Base-by-base conservation (phyloP, 371 early-diverging fungal genomes). In the Mucor lusitanicus region DNA sequence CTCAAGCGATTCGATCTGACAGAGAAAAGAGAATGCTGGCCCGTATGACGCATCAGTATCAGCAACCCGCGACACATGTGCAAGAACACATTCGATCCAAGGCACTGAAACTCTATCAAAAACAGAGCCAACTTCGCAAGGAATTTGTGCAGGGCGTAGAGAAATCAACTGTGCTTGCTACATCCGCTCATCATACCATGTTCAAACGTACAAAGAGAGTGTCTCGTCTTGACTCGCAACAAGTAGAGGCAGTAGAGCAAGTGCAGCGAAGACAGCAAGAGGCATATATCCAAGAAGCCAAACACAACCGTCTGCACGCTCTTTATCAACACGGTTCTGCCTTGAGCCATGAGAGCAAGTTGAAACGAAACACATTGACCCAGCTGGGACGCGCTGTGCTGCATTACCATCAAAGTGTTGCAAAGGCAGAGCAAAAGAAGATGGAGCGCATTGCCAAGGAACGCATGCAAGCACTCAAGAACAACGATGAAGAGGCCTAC, bases 401-500 rank as follows among this genome's bases (percentile, higher is more conserved):
- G 28, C 86, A 89, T 46, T 90, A 88, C 79, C 98, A 98, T 75
- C 78, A 82, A n/a, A 85, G 88, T 46, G 85, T 93, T 33, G 95
- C 95, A 72, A 94, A 94, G 78, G 97, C 96, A 71, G 97, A 97
- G 70, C 92, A 93, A 72, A 91, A 91, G 76, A 88, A 93, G 48
- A 74, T 83, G 21, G 94, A 94, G 72, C 87, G 93, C 30, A 76
- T 93, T 12, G 87, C 93, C 1, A 93, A 92, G 78, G 97, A 98
- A 77, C 97, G 98, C 93, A 84, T 99, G 58, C 89, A 91, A 67
- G 97, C 97, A n/a, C 85, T 98, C 74, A 95, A 92, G 75, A 85
- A 90, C 59, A 94, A 96, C 85, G 95, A 98, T 84, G 98, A 99
- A 82, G 97, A 94, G 65, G 97, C 95, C 0, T 98, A 99, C 74